These are phyloP conservation scores for Groenewaldozyma salmanticensis DNA, from an alignment of 805 yeast genomes.

Conservation along the genomic window DNA sequence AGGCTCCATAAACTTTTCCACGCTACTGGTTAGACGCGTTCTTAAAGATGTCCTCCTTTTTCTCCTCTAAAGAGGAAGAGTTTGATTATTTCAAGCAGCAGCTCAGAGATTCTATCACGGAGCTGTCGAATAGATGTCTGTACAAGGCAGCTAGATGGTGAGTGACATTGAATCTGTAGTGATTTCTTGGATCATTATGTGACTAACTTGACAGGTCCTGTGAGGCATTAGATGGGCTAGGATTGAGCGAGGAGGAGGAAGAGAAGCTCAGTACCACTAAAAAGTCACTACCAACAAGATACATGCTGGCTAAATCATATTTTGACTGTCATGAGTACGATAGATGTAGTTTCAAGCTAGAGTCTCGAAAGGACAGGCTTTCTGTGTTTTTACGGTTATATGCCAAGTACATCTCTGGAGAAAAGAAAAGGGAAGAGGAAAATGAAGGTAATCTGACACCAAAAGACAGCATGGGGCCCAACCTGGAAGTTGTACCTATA, in stretches of 20 bases:
- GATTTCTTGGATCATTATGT: no score
- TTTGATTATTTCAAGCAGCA: no score
- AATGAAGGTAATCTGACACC: constrained; percentile 51
- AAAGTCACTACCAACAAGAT: constrained; percentile 27
- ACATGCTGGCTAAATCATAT: constrained; percentile 58
- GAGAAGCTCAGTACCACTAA: constrained; percentile 1
- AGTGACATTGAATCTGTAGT: not conserved
- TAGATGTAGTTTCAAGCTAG: constrained; percentile 55
- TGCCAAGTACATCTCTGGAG: constrained; percentile 65
- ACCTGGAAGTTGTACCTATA: constrained; percentile 27
- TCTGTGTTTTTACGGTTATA: constrained; percentile 53
- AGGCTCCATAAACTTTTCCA: no score
- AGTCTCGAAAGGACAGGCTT: constrained; percentile 35
- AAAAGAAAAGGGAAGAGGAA: constrained; percentile 61
- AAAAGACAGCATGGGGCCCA: constrained; percentile 22
- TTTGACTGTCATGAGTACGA: constrained; percentile 82
- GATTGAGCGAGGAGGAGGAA: constrained; percentile 13
- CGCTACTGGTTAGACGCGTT: no score
- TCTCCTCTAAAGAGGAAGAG: no score
- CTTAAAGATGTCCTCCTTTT: no score
- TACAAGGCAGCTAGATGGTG: constrained; percentile 59
- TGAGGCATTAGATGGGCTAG: constrained; percentile 65
- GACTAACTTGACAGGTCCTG: constrained; percentile 37
- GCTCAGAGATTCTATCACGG: no score
- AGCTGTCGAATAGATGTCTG: constrained; percentile 48